Evolutionary conservation across 768 basidiomycete species (phyloP).

Genomic region (Serendipita vermifera): DNA sequence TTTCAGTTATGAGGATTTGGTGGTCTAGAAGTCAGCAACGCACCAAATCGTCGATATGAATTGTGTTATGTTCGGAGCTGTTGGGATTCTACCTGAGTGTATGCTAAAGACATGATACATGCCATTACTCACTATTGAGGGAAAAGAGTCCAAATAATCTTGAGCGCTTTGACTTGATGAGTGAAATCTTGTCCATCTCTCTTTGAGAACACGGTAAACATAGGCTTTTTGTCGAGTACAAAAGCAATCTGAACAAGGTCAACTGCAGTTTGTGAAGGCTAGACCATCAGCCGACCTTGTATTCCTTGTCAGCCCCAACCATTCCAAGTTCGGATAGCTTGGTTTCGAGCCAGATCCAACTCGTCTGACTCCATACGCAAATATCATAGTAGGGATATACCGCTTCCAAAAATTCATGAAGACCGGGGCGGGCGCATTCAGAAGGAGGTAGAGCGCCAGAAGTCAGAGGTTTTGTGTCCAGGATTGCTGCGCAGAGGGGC

Average conservation of each 20-base stretch:
- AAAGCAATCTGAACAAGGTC: conserved; percentile 17
- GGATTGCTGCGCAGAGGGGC: no score
- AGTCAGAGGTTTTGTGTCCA: conserved; percentile 78
- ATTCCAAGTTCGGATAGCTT: conserved; percentile 80
- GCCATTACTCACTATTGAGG: conserved; percentile 49
- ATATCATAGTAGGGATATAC: conserved; percentile 80
- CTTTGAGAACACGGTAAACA: conserved; percentile 78
- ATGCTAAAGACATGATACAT: conserved; percentile 10
- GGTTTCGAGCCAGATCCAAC: conserved; percentile 80
- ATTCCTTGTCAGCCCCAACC: conserved; percentile 55
- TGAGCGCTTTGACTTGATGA: conserved; percentile 69
- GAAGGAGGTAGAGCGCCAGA: conserved; percentile 62
- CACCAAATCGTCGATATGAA: conserved; percentile 80
- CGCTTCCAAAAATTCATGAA: conserved; percentile 73
- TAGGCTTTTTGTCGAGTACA: conserved; percentile 77
- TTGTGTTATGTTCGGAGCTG: conserved; percentile 58
- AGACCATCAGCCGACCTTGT: conserved; percentile 34
- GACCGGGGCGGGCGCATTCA: conserved; percentile 69
- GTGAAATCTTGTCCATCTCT: conserved; percentile 61
- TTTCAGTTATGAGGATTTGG: conserved; percentile 10
- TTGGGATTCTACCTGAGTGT: background rate
- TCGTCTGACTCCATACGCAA: conserved; percentile 79
- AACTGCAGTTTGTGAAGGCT: background rate
- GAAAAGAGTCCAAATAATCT: conserved; percentile 81
- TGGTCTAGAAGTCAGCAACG: conserved; percentile 20